phyloP scores from a whole-genome alignment of 176 grass and related monocot species.

The Juncus effusus region DNA sequence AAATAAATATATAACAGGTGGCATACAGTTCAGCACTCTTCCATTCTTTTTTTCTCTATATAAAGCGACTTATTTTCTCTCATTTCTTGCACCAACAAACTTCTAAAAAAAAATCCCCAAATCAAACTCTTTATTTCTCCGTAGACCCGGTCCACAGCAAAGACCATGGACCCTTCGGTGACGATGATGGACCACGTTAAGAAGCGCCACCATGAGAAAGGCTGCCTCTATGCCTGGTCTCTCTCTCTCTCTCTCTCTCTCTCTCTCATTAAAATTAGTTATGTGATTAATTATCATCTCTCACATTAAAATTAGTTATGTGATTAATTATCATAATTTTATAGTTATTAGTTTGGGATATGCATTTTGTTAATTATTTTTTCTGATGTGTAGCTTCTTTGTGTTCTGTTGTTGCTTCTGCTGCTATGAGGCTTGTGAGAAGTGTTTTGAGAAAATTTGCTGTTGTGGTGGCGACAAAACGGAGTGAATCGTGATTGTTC shows the following conservation, averaged over 20 bases:
- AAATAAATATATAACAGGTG: too few species aligned
- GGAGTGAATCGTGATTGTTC: slow-evolving; percentile 7
- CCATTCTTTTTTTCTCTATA: background rate
- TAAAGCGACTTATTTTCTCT: background rate
- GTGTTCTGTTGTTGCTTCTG: slow-evolving; percentile 63
- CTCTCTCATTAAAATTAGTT: background rate
- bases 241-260: slow-evolving; percentile 5
- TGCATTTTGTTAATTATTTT: background rate
- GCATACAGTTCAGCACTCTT: too few species aligned
- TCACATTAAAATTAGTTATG: background rate
- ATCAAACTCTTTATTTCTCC: background rate
- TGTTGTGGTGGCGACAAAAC: slow-evolving; percentile 47
- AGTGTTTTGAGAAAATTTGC: slow-evolving; percentile 53
- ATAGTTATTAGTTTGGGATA: background rate
- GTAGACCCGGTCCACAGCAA: slow-evolving; percentile 1
- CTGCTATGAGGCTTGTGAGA: slow-evolving; percentile 58
- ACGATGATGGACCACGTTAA: slow-evolving; percentile 53
- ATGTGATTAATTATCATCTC: background rate
- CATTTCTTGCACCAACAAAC: too few species aligned
- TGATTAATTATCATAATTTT: background rate
- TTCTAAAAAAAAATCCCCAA: background rate
- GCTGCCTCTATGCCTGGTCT: slow-evolving; percentile 70
- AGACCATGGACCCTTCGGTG: slow-evolving; percentile 9
- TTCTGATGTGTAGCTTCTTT: slow-evolving; percentile 38
- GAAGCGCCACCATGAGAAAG: slow-evolving; percentile 68